These are phyloP conservation scores for Sisymbrium irio DNA, from an alignment of 345 rosid genomes.

Conservation along the genomic window DNA sequence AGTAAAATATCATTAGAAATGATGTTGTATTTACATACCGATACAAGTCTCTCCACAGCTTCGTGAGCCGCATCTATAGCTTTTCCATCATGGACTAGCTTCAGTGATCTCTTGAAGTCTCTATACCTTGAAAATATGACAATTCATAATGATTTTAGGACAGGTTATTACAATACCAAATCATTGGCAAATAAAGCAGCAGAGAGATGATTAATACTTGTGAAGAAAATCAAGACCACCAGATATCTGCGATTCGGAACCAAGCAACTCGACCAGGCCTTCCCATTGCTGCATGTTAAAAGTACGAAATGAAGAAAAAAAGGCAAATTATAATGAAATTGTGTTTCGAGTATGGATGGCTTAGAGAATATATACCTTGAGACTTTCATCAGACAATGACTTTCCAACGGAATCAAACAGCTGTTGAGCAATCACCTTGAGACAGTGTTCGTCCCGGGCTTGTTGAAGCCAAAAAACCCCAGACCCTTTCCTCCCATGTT, in stretches of 20 bases:
- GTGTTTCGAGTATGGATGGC: not conserved
- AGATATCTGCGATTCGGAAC: slow-evolving; percentile 70
- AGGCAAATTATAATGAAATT: not conserved
- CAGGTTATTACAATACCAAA: not conserved
- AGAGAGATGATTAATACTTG: slow-evolving; percentile 50
- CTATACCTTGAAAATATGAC: slow-evolving; percentile 60
- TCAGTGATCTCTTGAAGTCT: slow-evolving; percentile 85
- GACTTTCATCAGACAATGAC: slow-evolving; percentile 85
- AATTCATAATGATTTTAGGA: not conserved
- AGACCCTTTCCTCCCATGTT: slow-evolving; percentile 88
- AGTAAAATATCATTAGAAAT: not conserved
- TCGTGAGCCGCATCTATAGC: slow-evolving; percentile 52
- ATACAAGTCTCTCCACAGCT: slow-evolving; percentile 77
- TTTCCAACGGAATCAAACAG: slow-evolving; percentile 90
- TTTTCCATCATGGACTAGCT: slow-evolving; percentile 58
- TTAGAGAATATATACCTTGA: slow-evolving; percentile 53
- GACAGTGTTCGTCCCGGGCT: slow-evolving; percentile 69
- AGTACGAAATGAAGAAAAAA: not conserved
- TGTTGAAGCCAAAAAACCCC: slow-evolving; percentile 95
- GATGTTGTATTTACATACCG: slow-evolving; percentile 41
- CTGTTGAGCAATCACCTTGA: slow-evolving; percentile 79
- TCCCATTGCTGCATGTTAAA: slow-evolving; percentile 84
- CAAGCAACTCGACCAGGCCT: slow-evolving; percentile 80
- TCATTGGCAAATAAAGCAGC: not conserved
- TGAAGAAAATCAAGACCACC: slow-evolving; percentile 93